A percentile compares a stretch with the other conserved stretches of the same genome.
These are phyloP conservation scores for Dictyostelium intermedium DNA, from an alignment of 78 protist genomes.

Conservation along the genomic window DNA sequence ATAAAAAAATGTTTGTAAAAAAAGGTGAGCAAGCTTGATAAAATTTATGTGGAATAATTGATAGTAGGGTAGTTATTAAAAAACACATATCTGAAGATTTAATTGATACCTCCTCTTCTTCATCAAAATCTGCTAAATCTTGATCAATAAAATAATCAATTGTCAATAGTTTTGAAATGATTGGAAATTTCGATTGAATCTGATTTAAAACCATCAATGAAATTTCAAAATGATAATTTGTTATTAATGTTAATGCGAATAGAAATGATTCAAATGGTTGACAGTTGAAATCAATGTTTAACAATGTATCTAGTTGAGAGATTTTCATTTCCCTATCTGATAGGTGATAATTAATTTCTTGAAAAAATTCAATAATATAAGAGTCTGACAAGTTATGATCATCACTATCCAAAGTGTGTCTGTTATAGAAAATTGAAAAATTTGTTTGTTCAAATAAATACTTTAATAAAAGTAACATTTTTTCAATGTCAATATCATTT, in stretches of 20 bases:
- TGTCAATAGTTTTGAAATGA: neutral
- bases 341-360: neutral
- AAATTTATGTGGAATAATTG: neutral
- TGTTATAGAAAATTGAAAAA: neutral
- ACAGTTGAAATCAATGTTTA: neutral
- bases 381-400: neutral
- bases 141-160: neutral
- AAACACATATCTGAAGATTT: neutral
- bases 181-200: neutral
- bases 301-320: neutral
- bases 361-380: neutral
- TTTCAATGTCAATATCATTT: neutral
- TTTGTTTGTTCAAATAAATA: neutral
- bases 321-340: neutral
- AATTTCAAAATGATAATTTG: neutral
- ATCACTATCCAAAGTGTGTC: neutral
- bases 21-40: neutral
- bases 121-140: neutral
- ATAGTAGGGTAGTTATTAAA: neutral
- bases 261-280: neutral
- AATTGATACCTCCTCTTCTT: neutral
- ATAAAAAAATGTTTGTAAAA: neutral
- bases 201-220: neutral
- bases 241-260: neutral
- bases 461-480: neutral